phyloP scores from a whole-genome alignment of 306 rosid genomes.

The Canavalia gladiata region DNA sequence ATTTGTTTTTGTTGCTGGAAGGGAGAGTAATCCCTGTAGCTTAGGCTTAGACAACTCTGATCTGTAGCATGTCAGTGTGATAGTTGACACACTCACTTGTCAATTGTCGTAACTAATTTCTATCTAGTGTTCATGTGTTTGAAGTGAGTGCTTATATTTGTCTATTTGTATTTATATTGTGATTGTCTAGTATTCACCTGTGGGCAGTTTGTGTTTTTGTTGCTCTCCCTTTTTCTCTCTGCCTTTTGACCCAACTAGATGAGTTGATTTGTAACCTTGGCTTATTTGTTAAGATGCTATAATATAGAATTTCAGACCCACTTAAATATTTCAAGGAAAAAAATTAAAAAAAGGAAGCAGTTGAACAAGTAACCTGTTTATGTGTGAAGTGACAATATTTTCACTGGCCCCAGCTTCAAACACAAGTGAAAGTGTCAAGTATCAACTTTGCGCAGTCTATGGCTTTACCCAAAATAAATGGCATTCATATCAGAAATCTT shows the following conservation, averaged over 20 bases:
- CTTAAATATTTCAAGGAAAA: background rate
- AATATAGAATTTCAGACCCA: background rate
- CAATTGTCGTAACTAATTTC: conserved; percentile 4
- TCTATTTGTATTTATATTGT: too few species aligned
- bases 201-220: background rate
- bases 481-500: background rate
- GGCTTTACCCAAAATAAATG: background rate
- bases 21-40: background rate
- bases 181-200: too few species aligned
- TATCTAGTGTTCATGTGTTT: conserved; percentile 3
- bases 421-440: background rate
- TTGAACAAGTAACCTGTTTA: background rate
- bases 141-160: conserved; percentile 9
- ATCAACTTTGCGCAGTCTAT: background rate
- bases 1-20: conserved; percentile 17
- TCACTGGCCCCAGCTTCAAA: background rate
- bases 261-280: background rate
- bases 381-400: background rate
- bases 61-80: background rate
- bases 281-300: background rate
- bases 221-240: background rate
- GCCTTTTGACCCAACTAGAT: background rate
- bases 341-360: background rate
- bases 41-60: background rate
- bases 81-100: conserved; percentile 28